A percentile compares a stretch with the other conserved stretches of the same genome.
These are phyloP conservation scores for Candida qinlingensis DNA, from an alignment of 805 yeast genomes.

Conservation along the genomic window DNA sequence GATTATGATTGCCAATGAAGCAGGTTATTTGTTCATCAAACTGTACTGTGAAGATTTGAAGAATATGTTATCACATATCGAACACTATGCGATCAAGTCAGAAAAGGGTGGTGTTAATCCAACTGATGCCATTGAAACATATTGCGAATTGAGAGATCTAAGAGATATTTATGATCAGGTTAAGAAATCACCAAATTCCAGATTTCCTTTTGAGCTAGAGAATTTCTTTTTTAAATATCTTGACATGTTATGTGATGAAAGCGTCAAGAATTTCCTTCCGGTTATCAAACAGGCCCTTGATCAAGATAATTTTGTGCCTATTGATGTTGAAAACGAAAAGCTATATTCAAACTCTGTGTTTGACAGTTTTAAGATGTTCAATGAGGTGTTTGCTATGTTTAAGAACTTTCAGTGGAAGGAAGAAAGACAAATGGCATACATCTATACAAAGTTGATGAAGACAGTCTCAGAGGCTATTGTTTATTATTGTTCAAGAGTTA, in stretches of 20 bases:
- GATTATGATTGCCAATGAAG: conserved; percentile 44
- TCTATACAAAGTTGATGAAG: conserved; percentile 56
- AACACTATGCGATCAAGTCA: conserved; percentile 29
- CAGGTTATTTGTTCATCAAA: conserved; percentile 43
- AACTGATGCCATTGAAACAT: conserved; percentile 54
- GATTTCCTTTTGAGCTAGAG: conserved; percentile 53
- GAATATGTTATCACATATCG: conserved; percentile 45
- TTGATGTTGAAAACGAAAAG: conserved; percentile 37
- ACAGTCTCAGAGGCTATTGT: conserved; percentile 58
- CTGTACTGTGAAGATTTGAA: conserved; percentile 50
- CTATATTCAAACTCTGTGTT: conserved; percentile 54
- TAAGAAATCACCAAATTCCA: conserved; percentile 26
- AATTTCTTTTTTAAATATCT: conserved; percentile 45
- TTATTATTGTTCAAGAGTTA: conserved; percentile 37
- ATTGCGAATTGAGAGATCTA: conserved; percentile 46
- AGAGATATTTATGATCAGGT: conserved; percentile 48
- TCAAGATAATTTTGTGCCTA: conserved; percentile 52
- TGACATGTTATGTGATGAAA: conserved; percentile 34
- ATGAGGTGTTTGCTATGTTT: conserved; percentile 52
- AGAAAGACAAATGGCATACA: conserved; percentile 53
- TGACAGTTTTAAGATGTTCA: conserved; percentile 61
- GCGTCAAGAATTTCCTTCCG: conserved; percentile 39
- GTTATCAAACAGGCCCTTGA: conserved; percentile 52
- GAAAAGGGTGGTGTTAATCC: conserved; percentile 35
- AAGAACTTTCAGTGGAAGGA: conserved; percentile 61